These are phyloP conservation scores for Clavariopsis aquatica DNA, from an alignment of 495 filamentous ascomycete genomes.

Conservation along the genomic window DNA sequence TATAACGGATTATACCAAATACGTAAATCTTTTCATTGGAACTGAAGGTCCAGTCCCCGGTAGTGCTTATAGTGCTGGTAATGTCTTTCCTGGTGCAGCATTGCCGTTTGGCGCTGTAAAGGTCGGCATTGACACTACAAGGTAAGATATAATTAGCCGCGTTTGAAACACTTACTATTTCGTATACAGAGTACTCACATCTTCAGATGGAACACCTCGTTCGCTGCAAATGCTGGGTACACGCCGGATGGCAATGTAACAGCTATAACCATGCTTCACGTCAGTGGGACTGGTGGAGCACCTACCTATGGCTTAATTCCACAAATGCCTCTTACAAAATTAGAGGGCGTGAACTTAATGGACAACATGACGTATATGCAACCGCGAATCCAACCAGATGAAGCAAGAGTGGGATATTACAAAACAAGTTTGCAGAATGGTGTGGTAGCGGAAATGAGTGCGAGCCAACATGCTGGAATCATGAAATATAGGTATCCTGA, in stretches of 20 bases:
- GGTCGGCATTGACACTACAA: constrained; percentile 40
- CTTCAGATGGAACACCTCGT: constrained; percentile 32
- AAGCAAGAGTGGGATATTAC: constrained; percentile 40
- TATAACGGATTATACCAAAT: constrained; percentile 37
- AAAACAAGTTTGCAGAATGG: constrained; percentile 38
- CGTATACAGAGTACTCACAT: too few species aligned
- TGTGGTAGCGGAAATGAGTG: constrained; percentile 36
- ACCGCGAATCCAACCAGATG: constrained; percentile 31
- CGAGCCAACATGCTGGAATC: constrained; percentile 35
- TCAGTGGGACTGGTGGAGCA: constrained; percentile 39
- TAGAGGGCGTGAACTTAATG: constrained; percentile 35
- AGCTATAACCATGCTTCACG: constrained; percentile 40
- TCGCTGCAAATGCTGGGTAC: constrained; percentile 40
- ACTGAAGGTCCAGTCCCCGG: constrained; percentile 39
- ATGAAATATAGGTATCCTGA: constrained; percentile 38
- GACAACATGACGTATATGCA: constrained; percentile 44
- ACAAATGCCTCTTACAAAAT: constrained; percentile 41
- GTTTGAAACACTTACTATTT: too few species aligned
- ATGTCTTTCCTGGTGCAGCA: constrained; percentile 41
- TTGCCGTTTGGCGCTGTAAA: constrained; percentile 42
- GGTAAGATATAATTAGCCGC: neutral
- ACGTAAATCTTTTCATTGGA: constrained; percentile 43
- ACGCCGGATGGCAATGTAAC: constrained; percentile 40
- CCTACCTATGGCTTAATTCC: constrained; percentile 43
- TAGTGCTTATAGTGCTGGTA: constrained; percentile 37